These are phyloP conservation scores for Astragalus membranaceus DNA, from an alignment of 306 rosid genomes.

Conservation along the genomic window DNA sequence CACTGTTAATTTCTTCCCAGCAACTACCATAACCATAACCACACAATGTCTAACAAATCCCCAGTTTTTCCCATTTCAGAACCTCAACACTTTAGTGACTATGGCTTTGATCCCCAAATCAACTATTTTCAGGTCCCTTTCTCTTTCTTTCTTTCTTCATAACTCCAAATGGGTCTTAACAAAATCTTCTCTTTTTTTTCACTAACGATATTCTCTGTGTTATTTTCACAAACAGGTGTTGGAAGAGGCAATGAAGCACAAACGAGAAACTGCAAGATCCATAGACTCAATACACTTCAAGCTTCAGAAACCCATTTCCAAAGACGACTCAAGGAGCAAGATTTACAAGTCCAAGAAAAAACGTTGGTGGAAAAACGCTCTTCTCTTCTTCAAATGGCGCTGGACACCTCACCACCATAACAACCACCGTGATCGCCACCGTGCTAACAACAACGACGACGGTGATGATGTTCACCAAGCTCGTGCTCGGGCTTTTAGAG, in stretches of 20 bases:
- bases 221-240: constrained; percentile 42
- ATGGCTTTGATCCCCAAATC: constrained; percentile 92
- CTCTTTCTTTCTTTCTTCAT: neutral
- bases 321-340: constrained; percentile 50
- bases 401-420: constrained; percentile 24
- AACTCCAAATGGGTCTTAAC: too few relatives aligned
- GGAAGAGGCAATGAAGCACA: constrained; percentile 86
- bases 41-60: constrained; percentile 59
- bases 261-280: constrained; percentile 55
- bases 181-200: neutral
- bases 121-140: constrained; percentile 76
- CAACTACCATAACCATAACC: neutral
- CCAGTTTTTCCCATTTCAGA: constrained; percentile 80
- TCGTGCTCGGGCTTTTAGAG: constrained; percentile 65
- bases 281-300: constrained; percentile 81
- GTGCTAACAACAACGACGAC: neutral
- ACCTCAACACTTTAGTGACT: constrained; percentile 91
- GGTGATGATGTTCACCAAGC: constrained; percentile 56
- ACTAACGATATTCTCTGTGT: too few relatives aligned
- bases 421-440: neutral
- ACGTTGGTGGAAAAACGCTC: constrained; percentile 80
- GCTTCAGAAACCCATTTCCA: constrained; percentile 78
- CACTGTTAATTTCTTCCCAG: neutral
- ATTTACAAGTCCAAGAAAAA: constrained; percentile 50
- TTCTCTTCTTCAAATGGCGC: constrained; percentile 71